These are phyloP conservation scores for Cladobotryum protrusum DNA, from an alignment of 2,329 filamentous ascomycete genomes.

Conservation along the genomic window DNA sequence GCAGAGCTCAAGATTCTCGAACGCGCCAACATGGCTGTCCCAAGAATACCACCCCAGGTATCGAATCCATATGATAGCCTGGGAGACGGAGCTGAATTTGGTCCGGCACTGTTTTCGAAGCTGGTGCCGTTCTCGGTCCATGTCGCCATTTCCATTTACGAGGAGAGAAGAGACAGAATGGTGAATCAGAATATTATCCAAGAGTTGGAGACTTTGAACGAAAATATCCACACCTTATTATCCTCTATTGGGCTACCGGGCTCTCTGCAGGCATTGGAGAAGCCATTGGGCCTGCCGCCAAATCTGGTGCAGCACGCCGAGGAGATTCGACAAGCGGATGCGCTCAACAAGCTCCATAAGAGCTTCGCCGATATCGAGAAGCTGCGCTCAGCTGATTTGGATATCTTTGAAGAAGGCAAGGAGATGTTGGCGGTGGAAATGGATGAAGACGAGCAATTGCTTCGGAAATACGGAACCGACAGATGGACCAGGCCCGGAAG, in stretches of 20 bases:
- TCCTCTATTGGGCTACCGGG: slow-evolving; percentile 83
- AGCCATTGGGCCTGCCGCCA: slow-evolving; percentile 83
- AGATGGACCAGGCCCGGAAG: slow-evolving; percentile 72
- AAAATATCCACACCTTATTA: slow-evolving; percentile 70
- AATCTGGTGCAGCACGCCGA: slow-evolving; percentile 84
- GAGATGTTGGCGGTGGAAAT: slow-evolving; percentile 72
- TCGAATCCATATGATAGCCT: slow-evolving; percentile 73
- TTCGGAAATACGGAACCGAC: slow-evolving; percentile 77
- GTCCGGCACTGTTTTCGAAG: slow-evolving; percentile 79
- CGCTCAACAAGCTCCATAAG: slow-evolving; percentile 66
- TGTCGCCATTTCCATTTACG: slow-evolving; percentile 90
- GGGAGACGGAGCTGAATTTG: slow-evolving; percentile 73
- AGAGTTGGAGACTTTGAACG: slow-evolving; percentile 75
- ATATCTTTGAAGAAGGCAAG: slow-evolving; percentile 76
- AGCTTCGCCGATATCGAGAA: slow-evolving; percentile 87
- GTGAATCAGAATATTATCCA: slow-evolving; percentile 84
- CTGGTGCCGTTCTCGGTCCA: slow-evolving; percentile 95
- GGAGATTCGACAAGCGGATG: slow-evolving; percentile 87
- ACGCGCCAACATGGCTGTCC: slow-evolving; percentile 79
- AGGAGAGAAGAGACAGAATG: slow-evolving; percentile 81
- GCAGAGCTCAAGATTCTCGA: slow-evolving; percentile 81
- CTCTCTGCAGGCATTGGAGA: slow-evolving; percentile 88
- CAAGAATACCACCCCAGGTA: slow-evolving; percentile 75
- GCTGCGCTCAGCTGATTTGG: slow-evolving; percentile 71
- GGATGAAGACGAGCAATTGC: slow-evolving; percentile 72